A percentile compares a stretch with the other conserved stretches of the same genome.
These are phyloP conservation scores for Penicillium thymicola DNA, from an alignment of 2,329 filamentous ascomycete species.

Conservation along the genomic window DNA sequence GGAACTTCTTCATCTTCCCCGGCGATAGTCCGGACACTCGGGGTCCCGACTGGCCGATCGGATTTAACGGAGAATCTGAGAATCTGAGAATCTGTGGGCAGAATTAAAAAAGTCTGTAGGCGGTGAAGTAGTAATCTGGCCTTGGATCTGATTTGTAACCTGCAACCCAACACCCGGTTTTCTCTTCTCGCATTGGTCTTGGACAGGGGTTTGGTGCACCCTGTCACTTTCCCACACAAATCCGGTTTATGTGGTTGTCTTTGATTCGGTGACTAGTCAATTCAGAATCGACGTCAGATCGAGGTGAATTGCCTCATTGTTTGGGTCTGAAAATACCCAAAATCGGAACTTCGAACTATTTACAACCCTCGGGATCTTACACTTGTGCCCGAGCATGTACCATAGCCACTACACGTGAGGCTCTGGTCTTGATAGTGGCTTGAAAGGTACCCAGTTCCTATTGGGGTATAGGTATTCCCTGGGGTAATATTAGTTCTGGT, in stretches of 20 bases:
- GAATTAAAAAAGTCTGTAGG: not conserved
- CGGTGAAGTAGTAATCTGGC: not conserved
- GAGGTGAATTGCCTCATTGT: constrained; percentile 2
- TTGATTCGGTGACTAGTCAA: not conserved
- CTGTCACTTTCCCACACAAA: not conserved
- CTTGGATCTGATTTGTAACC: not conserved
- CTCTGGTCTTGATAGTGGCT: not conserved
- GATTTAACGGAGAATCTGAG: not conserved
- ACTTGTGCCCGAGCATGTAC: not conserved
- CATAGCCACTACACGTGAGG: not conserved
- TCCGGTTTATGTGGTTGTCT: not conserved
- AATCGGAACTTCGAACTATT: not conserved
- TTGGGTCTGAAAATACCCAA: constrained; percentile 9
- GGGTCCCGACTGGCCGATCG: constrained; percentile 1
- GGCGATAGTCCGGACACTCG: constrained; percentile 16
- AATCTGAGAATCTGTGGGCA: not conserved
- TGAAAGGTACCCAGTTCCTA: not conserved
- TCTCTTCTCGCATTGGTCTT: not conserved
- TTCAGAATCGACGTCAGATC: not conserved
- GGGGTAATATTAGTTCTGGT: not conserved
- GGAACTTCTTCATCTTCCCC: constrained; percentile 6
- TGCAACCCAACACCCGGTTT: too few relatives aligned
- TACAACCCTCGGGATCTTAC: not conserved
- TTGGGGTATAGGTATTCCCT: not conserved
- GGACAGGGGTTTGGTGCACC: not conserved